phyloP scores from a whole-genome alignment of 2,329 filamentous ascomycete genomes.

The Curvularia hawaiiensis region DNA sequence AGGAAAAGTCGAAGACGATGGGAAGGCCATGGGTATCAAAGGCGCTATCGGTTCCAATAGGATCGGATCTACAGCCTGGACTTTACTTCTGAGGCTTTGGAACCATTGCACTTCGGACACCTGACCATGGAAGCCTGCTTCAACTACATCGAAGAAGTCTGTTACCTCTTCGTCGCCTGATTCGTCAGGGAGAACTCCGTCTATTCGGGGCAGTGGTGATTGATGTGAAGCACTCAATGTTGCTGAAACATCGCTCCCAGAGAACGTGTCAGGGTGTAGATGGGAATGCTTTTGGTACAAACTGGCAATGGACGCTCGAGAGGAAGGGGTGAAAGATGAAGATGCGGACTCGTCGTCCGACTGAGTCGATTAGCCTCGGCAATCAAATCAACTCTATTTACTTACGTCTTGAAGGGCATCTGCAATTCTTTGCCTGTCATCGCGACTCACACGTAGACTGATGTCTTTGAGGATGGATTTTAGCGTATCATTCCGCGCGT shows the following conservation, averaged over 20 bases:
- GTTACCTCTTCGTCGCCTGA: slow-evolving; percentile 1
- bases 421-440: slow-evolving; percentile 19
- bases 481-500: slow-evolving; percentile 21
- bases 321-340: slow-evolving; percentile 4
- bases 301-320: slow-evolving; percentile 1
- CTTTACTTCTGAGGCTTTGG: slow-evolving; percentile 15
- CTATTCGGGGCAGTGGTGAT: slow-evolving; percentile 1
- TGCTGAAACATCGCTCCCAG: slow-evolving; percentile 1
- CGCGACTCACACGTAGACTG: slow-evolving; percentile 16
- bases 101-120: slow-evolving; percentile 32
- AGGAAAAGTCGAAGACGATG: not conserved
- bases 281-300: slow-evolving; percentile 4
- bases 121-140: slow-evolving; percentile 18
- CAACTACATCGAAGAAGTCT: not conserved
- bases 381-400: not conserved
- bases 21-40: not conserved
- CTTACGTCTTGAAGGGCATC: slow-evolving; percentile 19
- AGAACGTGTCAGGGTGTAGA: not conserved
- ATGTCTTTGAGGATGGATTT: slow-evolving; percentile 22
- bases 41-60: slow-evolving; percentile 10
- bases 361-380: slow-evolving; percentile 2
- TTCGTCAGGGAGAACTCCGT: slow-evolving; percentile 2
- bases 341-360: slow-evolving; percentile 7
- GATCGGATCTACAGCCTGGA: slow-evolving; percentile 4
- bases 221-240: not conserved